Evolutionary conservation across 225 moss, liverwort and hornwort species (phyloP).

Genomic region (Ulota crispa): DNA sequence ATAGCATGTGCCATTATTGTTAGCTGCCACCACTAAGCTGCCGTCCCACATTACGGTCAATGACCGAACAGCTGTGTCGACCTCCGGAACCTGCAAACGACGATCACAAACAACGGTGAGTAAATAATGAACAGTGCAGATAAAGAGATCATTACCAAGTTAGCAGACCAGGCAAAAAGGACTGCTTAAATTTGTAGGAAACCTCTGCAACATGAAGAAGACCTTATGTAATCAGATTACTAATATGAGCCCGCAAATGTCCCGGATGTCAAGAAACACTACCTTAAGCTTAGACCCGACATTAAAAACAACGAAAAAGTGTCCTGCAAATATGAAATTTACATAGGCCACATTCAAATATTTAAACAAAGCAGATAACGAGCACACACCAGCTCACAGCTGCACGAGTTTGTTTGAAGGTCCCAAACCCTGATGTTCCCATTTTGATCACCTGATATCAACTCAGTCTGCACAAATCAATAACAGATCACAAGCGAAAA

Average conservation of each 20-base stretch:
- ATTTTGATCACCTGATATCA: constrained; percentile 97
- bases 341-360: not conserved
- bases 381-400: constrained; percentile 82
- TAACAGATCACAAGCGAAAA: constrained; percentile 5
- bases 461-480: constrained; percentile 63
- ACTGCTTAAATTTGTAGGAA: not conserved
- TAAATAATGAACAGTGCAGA: not conserved
- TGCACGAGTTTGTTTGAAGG: constrained; percentile 89
- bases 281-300: not conserved
- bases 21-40: constrained; percentile 91
- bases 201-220: constrained; percentile 2
- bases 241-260: not conserved
- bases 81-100: constrained; percentile 76
- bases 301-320: not conserved
- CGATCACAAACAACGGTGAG: constrained; percentile 11
- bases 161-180: not conserved
- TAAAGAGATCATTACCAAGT: not conserved
- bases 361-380: constrained; percentile 7
- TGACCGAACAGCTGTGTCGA: constrained; percentile 90
- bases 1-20: constrained; percentile 90
- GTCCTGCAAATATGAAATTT: not conserved
- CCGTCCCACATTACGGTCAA: constrained; percentile 98
- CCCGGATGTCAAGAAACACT: not conserved
- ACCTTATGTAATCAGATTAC: not conserved
- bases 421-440: constrained; percentile 99